Evolutionary conservation across 371 early-diverging fungal genomes (phyloP), one percentile per base, ranked within the genome.

Genomic region (Rhizopus sp.): DNA sequence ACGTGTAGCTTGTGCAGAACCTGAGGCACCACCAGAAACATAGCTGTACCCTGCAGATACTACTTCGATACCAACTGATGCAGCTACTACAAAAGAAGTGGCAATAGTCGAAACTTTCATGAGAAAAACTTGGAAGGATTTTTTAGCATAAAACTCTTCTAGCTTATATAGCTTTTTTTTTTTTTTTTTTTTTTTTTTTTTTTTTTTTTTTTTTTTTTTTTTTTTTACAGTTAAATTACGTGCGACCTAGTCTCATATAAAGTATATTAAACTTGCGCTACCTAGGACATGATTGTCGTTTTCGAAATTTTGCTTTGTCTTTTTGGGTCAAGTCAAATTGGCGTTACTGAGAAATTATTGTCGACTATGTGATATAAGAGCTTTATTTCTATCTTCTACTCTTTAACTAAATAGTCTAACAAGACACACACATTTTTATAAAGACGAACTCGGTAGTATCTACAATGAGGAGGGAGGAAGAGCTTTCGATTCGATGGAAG

Each of bases 1-100:
- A 34, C 72, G 69, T 5, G 74, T 77, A 0, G 75, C 74, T 6
- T 39, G 44, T 32, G 72, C 74, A 34, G 6, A 32, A 23, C 72
- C 72, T 3, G 65, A 65, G 17, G 56, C 37, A 31, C 69, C 72
- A 17, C 61, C 59, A 29, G 41, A 34, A 10, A 66, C 37, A 9
- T 66, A 63, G 23, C 47, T 41, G 15, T 41, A 15, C 6, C 23
- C 23, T n/a, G 41, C 41, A 41, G 41, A 42, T 15, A 49, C 49
- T 17, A 41, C 41, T 32, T 47, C 48, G 29, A 45, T 49, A 17
- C 39, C n/a, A 33, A 34, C 15, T 23, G 61, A 40, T 15, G 46
- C 15, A 42, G 51, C 23, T 7, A 50, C 10, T 6, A 41, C 6
- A 41, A 15, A 29, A 5, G 56, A 30, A 9, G 57, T 6, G 13